Base-by-base conservation (phyloP, 2,329 filamentous ascomycete genomes). In the Claviceps purpurea region DNA sequence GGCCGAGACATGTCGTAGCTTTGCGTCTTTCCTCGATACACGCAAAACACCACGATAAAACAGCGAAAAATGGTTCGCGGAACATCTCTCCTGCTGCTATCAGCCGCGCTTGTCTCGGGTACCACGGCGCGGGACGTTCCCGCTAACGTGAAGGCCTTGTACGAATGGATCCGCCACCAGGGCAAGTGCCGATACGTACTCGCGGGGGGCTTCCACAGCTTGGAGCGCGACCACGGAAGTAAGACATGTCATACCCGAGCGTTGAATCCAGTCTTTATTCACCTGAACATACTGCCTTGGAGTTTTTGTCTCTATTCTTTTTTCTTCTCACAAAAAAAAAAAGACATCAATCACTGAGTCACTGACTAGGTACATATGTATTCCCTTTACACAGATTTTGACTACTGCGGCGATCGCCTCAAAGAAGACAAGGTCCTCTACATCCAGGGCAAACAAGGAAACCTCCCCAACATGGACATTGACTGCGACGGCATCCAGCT, bases 391-490 rank as follows among this genome's bases (percentile, higher is more conserved):
- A 22, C 10, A 68, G 68, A 58, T 18, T 68, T 65, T 50, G 59
- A 60, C 10, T 77, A 77, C 62, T 77, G 75, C 56, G 72, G 70
- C 43, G 73, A 77, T 54, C 68, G 71, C 51, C 39, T 69, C 14
- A 47, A 59, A 18, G 61, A 69, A 39, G 65, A 64, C 58, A 65
- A 68, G 39, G 66, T 74, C 44, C 64, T 81, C 53, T 80, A 74
- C 62, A 61, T 80, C 14, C 70, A 73, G 53, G 71, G 71, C 45
- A 64, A 61, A 3, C 58, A 62, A 4, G 66, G 65, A 22, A 57
- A 68, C 40, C 65, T 79, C 41, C 70, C 67, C 50, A 73, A 80
- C 62, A 78, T 81, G 73, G 77, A 80, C 57, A 68, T 81, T 51
- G 77, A 79, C 64, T 81, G 78, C 58, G 77, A 81, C 56, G 78